phyloP scores from a whole-genome alignment of 2,329 filamentous ascomycete genomes.

The Pseudogymnoascus verrucosus region DNA sequence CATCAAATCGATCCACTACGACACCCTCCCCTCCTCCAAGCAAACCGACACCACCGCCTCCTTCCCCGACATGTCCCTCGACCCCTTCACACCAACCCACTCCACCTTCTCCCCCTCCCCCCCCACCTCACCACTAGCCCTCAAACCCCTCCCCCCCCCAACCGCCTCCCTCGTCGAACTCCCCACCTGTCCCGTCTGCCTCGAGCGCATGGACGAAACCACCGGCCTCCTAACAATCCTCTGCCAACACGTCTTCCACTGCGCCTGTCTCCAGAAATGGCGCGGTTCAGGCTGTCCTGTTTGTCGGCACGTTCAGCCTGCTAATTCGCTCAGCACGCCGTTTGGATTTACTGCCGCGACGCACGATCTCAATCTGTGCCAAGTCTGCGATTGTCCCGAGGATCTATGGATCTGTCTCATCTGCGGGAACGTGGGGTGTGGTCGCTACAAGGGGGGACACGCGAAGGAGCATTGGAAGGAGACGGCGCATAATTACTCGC shows the following conservation, averaged over 20 bases:
- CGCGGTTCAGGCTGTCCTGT: constrained; percentile 89
- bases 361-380: constrained; percentile 63
- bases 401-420: constrained; percentile 96
- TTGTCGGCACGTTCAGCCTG: constrained; percentile 76
- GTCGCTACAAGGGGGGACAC: constrained; percentile 87
- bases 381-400: constrained; percentile 66
- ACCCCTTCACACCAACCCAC: too few species aligned
- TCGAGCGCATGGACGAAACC: constrained; percentile 89
- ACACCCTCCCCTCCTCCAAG: too few species aligned
- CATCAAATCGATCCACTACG: too few species aligned
- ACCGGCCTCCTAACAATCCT: constrained; percentile 91
- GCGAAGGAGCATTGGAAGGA: constrained; percentile 90
- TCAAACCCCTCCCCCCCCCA: too few species aligned
- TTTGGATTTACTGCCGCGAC: constrained; percentile 23
- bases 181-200: constrained; percentile 90
- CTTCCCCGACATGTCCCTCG: too few species aligned
- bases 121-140: too few species aligned
- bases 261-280: constrained; percentile 93
- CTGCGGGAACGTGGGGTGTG: constrained; percentile 87
- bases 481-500: constrained; percentile 81
- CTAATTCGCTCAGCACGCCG: constrained; percentile 32
- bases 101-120: too few species aligned
- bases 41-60: too few species aligned
- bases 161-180: constrained; percentile 84
- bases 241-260: constrained; percentile 97